Evolutionary conservation across 441 rosid species (phyloP).

Genomic region (Aleurites moluccanus): DNA sequence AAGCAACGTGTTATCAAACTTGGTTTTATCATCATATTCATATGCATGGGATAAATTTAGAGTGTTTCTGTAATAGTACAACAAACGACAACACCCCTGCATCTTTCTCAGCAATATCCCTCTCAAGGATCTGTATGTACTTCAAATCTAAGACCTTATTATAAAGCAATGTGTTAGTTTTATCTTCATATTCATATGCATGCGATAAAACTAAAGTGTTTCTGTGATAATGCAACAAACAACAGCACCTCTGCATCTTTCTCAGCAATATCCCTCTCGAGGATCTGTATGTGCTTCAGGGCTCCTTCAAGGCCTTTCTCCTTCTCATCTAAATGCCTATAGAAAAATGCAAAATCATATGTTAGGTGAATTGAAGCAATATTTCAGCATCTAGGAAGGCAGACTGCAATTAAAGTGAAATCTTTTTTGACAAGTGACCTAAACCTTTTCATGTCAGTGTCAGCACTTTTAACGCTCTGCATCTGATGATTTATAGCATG

Average conservation of each 20-base stretch:
- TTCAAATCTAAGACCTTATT: too few species aligned
- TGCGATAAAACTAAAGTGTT: too few species aligned
- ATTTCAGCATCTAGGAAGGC: slow-evolving; percentile 18
- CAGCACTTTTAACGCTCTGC: slow-evolving; percentile 66
- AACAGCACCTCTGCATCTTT: too few species aligned
- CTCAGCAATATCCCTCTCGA: too few species aligned
- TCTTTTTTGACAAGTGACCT: slow-evolving; percentile 9
- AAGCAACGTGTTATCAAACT: slow-evolving; percentile 2
- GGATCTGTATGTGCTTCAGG: slow-evolving; percentile 43
- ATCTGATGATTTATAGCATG: slow-evolving; percentile 66
- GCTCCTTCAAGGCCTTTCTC: slow-evolving; percentile 60
- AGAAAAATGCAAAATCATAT: slow-evolving; percentile 26
- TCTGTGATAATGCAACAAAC: too few species aligned
- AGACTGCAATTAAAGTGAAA: slow-evolving; percentile 1
- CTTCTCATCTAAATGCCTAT: slow-evolving; percentile 73
- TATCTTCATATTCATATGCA: too few species aligned
- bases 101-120: slow-evolving; percentile 52
- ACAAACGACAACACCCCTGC: slow-evolving; percentile 55
- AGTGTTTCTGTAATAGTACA: not conserved
- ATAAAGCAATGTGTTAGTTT: too few species aligned
- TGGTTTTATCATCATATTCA: slow-evolving; percentile 14
- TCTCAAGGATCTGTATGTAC: slow-evolving; percentile 62
- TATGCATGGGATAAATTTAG: slow-evolving; percentile 5
- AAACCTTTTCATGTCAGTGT: slow-evolving; percentile 73
- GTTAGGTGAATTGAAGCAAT: slow-evolving; percentile 21